Base-by-base conservation (phyloP, 1,284 basidiomycete species). In the Melampsora americana region DNA sequence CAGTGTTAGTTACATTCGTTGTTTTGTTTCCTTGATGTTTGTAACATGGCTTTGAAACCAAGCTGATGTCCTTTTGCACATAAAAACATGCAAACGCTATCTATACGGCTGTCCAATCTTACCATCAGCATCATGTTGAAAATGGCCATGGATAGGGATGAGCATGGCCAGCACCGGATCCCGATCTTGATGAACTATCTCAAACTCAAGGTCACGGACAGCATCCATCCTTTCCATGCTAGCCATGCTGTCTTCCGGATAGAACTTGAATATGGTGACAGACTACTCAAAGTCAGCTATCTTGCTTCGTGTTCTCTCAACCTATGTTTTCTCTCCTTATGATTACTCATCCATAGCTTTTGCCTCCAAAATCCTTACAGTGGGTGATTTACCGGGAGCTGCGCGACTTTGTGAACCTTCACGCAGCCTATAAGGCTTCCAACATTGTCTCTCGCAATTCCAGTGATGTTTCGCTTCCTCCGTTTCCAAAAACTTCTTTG, bases 91-190 rank as follows among this genome's bases (percentile, higher is more conserved):
- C 35, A 9, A 35, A 35, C 9, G 35, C 12, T 53, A 18, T 53
- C 50, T 53, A 11, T 35, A 9, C 35, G 5, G 35, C 35, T 35
- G 35, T 35, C 35, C 35, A 35, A 35, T 50, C 30, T 53, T 78
- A 30, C 62, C 81, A n/a, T n/a, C n/a, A 74, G 72, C 35, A 66
- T 94, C 78, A 90, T 95, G 86, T 84, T 95, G 67, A 89, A 91
- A 67, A 88, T 97, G 79, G 93, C 91, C 88, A 88, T 98, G 73
- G 94, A 97, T 81, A 88, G 91, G 44, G 95, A 97, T 82, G 95
- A 98, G 84, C 89, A 90, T 79, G 90, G 87, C 9, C 87, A 90
- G 77, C 87, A 92, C 50, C 89, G 93, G 42, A 88, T 98, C 5
- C 95, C 95, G 0, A 86, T 92, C 2, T 86, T 99, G 32, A 87